Evolutionary conservation across 176 grass and related monocot species (phyloP), one percentile per base, ranked within the genome.

Genomic region (Chrysopogon serrulatus): DNA sequence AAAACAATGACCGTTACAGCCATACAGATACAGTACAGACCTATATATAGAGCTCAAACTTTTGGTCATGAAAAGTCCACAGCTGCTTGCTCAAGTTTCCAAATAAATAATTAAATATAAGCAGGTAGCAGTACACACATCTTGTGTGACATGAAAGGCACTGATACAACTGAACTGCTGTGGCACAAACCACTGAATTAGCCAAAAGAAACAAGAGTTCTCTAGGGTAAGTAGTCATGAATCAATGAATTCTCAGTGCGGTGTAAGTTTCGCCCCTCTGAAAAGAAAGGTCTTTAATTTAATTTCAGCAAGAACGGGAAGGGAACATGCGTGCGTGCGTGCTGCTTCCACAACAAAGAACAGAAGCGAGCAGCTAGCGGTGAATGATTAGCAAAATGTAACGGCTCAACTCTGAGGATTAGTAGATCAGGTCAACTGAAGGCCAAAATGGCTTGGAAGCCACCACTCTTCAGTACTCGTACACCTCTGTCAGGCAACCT

Each of bases 371-470:
- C 79, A 82, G 68, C 75, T 15, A 68, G 48, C 6, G 17, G 48
- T 5, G 49, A 53, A 34, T 13, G 26, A 18, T 28, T 11, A 87
- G 80, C 60, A 70, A 80, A 90, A 80, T 40, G 39, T 80, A 49
- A 90, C 60, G 53, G 43, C 78, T 71, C 31, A 77, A 75, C 53
- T 74, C 86, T 80, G 76, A 42, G 83, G 86, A 87, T 87, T 87
- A 87, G 76, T 76, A 69, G 59, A 87, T 84, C 69, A 84, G 85
- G 61, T 86, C 80, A 68, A 35, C 61, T 8, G 80, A 76, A 76
- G 61, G 70, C 62, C 89, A 87, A 80, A 91, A 87, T 83, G 81
- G 51, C 89, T 87, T 83, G 80, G 80, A 87, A 80, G 80, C 68
- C 68, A 36, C 51, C 44, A 78, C 75, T 68, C 60, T 79, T 74